phyloP scores from a whole-genome alignment of 441 rosid genomes.

The Corymbia calophylla region DNA sequence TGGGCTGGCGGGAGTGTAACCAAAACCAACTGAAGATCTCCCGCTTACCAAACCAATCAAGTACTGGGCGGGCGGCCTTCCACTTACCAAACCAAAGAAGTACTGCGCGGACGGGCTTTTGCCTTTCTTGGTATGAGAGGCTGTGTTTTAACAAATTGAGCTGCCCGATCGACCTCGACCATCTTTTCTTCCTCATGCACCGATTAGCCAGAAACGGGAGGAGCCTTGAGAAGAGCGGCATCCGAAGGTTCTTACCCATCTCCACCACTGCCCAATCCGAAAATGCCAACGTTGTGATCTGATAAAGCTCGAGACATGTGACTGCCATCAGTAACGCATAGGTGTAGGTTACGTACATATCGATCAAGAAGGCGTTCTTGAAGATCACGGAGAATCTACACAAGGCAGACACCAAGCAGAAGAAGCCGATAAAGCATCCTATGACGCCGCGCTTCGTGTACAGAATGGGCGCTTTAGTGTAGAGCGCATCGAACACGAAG shows the following conservation, averaged over 20 bases:
- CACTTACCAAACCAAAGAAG: background rate
- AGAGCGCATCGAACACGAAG: background rate
- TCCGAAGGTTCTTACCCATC: background rate
- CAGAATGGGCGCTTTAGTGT: background rate
- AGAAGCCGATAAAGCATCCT: background rate
- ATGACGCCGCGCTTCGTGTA: background rate
- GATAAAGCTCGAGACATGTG: background rate
- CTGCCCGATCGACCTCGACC: background rate
- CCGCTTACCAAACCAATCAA: background rate
- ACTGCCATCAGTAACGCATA: background rate
- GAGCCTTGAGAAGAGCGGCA: background rate
- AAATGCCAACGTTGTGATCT: background rate
- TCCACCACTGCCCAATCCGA: background rate
- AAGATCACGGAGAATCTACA: background rate
- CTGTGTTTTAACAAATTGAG: background rate
- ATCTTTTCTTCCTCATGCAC: background rate
- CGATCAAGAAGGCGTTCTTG: background rate
- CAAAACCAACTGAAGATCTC: background rate
- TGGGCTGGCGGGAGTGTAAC: background rate
- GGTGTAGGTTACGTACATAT: background rate
- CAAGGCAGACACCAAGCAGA: background rate
- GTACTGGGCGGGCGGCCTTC: background rate
- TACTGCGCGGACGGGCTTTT: background rate
- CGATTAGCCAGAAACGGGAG: background rate
- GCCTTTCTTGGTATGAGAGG: background rate